These are phyloP conservation scores for Sclerotinia subarctica DNA, from an alignment of 2,329 filamentous ascomycete species.

Conservation along the genomic window DNA sequence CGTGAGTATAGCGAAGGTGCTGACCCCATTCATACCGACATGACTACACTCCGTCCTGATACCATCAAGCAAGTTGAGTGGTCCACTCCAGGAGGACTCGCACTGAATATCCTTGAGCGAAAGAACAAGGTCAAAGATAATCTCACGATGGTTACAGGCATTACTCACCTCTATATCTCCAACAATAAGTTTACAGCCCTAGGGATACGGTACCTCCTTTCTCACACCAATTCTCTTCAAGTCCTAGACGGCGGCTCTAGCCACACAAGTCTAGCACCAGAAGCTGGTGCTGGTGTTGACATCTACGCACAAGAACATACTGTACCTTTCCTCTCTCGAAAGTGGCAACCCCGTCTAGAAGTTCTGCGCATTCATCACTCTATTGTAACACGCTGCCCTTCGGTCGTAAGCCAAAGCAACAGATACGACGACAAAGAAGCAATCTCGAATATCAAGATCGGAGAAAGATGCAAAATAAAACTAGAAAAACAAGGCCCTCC, in stretches of 20 bases:
- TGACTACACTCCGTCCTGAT: background rate
- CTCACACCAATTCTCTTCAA: constrained; percentile 46
- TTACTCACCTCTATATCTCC: constrained; percentile 56
- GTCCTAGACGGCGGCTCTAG: constrained; percentile 51
- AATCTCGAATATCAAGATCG: constrained; percentile 39
- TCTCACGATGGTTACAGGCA: constrained; percentile 40
- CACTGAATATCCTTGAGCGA: constrained; percentile 37
- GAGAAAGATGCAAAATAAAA: constrained; percentile 36
- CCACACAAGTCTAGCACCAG: background rate
- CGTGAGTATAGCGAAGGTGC: background rate
- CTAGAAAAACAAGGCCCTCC: constrained; percentile 45
- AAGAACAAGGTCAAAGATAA: constrained; percentile 39
- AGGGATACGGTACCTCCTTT: constrained; percentile 46
- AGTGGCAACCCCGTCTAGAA: constrained; percentile 44
- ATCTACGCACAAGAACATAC: background rate
- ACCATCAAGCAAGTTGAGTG: background rate
- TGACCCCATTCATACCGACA: background rate
- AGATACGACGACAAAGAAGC: constrained; percentile 2
- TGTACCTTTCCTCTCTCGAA: background rate
- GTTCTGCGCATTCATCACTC: constrained; percentile 58
- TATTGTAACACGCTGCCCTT: constrained; percentile 53
- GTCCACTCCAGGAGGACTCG: background rate
- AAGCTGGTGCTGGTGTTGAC: background rate
- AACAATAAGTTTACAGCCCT: constrained; percentile 47
- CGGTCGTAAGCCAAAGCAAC: constrained; percentile 27